Evolutionary conservation across 1,284 basidiomycete species (phyloP), one percentile per base, ranked within the genome.

Genomic region (Mrakiaceae sp.): DNA sequence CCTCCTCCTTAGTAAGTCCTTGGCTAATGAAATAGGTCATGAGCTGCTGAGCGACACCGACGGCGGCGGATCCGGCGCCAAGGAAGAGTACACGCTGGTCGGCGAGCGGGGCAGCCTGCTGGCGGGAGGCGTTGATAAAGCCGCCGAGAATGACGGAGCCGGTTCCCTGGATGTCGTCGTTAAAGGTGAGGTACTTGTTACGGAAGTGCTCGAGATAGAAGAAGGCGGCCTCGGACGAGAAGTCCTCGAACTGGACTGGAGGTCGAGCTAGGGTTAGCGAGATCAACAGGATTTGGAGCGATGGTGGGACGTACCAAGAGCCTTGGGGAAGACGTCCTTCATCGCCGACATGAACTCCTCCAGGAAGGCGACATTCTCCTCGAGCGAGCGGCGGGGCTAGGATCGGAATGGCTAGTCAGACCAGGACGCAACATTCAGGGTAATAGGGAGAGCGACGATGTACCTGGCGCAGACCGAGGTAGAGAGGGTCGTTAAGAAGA

Each of bases 341-440:
- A 91, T 88, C 72, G 89, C 90, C 44, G 79, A 74, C 90, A 96
- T 93, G 76, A 96, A 93, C 74, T 90, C 88, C 72, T 95, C 90
- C 85, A 96, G 89, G 75, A 96, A 93, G 67, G 82, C 86, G 57
- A 81, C 68, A 55, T 62, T 63, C 40, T 66, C 62, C 2, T 40
- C 11, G 47, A 66, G 49, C 10, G 65, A 43, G 7, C 58, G 61
- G 48, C 65, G 61, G 12, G 16, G 16, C 60, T 61, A 9, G 14
- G n/a, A 42, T 8, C n/a, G 27, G 11, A 27, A 27, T 27, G 27
- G 27, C 27, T 27, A 27, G 27, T 27, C 27, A 27, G 27, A 27
- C 27, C 27, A 27, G 27, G 27, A 27, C 27, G 27, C 27, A 27
- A 27, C 27, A 27, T 27, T 2, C 1, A 57, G 7, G 48, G 10